Evolutionary conservation across 2,329 filamentous ascomycete genomes (phyloP).

Genomic region (Aspergillus aculeatinus): DNA sequence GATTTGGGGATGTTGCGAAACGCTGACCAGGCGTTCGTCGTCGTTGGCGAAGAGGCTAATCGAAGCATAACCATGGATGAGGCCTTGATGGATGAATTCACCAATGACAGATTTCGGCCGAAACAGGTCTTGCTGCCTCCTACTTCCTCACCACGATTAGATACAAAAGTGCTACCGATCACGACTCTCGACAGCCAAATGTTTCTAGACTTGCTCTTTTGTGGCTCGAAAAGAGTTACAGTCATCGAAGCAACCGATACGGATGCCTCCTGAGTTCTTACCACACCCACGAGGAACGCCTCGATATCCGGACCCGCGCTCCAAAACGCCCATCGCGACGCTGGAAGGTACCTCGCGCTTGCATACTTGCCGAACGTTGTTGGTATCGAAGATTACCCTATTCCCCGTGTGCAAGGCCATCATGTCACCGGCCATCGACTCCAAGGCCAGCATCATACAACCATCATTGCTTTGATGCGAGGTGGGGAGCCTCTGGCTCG

Average conservation of each 20-base stretch:
- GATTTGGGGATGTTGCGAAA: conserved; percentile 58
- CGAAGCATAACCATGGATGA: conserved; percentile 57
- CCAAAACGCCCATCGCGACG: conserved; percentile 49
- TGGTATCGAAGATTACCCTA: conserved; percentile 51
- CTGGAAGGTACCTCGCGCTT: conserved; percentile 56
- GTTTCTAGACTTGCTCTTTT: conserved; percentile 28
- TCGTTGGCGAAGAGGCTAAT: conserved; percentile 50
- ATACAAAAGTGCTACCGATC: conserved; percentile 45
- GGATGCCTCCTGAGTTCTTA: conserved; percentile 52
- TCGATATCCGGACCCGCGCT: conserved; percentile 47
- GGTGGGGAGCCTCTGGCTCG: conserved; percentile 63
- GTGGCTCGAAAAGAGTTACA: conserved; percentile 14
- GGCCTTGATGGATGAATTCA: conserved; percentile 45
- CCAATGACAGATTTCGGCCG: conserved; percentile 39
- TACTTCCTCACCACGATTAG: conserved; percentile 43
- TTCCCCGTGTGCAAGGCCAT: conserved; percentile 55
- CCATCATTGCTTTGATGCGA: conserved; percentile 63
- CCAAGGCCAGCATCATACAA: conserved; percentile 48
- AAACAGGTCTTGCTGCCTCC: conserved; percentile 50
- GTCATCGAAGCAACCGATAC: conserved; percentile 49
- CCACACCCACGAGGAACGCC: conserved; percentile 55
- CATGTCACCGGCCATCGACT: conserved; percentile 49
- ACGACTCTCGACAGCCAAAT: conserved; percentile 33
- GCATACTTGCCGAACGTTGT: conserved; percentile 48
- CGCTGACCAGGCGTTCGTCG: conserved; percentile 56